Evolutionary conservation across 768 basidiomycete species (phyloP), one percentile per base, ranked within the genome.

Genomic region (Termitomyces sp.): DNA sequence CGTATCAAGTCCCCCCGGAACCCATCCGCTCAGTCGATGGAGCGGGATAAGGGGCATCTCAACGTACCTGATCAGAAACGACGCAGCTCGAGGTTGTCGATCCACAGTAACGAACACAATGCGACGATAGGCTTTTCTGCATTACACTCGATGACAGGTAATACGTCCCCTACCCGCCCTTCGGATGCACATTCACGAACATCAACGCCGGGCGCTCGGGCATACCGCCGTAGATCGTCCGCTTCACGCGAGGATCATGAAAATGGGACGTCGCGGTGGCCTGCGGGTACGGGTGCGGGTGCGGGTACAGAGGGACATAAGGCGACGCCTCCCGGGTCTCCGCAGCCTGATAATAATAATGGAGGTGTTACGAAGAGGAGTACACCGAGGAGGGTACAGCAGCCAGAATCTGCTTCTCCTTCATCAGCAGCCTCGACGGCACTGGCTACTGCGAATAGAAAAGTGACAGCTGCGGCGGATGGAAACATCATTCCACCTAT

Each of bases 401-500:
- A 52, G 48, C 57, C 57, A 47, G 57, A 62, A 3, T 17, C 21
- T 26, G 45, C 49, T 19, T 52, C 51, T 38, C 37, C 57, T 17
- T 24, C 57, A 12, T 43, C 57, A 12, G 14, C 35, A 22, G 53
- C 48, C n/a, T 63, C 70, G 12, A 57, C 67, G 12, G 58, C 67
- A n/a, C 59, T 70, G 24, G 57, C 65, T n/a, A 59, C 70, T 40
- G 70, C 58, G 21, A 70, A 67, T 50, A 84, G 82, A 70, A 83
- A 77, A 51, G 71, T 71, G 24, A 85, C 83, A 63, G 72, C 72
- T 24, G 60, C 73, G 8, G 66, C 75, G 7, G 88, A 90, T 54
- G 77, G 79, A 26, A 85, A 84, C 57, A 87, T 98, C 32, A 88
- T 96, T 2, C 97, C 97, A 3, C 97, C 97, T 0, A 98, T 99